Base-by-base conservation (phyloP, 306 rosid genomes). In the Purshia tridentata region DNA sequence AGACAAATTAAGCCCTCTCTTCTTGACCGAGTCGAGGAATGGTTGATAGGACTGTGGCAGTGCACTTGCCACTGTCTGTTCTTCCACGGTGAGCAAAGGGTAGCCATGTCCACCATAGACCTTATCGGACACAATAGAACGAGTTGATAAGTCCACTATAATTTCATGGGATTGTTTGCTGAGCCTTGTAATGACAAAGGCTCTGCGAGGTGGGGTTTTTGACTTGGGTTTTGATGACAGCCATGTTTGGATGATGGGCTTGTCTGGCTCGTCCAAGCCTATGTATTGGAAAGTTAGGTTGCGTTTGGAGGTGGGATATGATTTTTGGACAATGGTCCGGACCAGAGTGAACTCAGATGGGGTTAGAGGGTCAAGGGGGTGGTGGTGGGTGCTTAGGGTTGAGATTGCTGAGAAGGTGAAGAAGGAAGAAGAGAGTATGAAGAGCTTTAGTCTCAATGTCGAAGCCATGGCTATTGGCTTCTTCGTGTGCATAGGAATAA, bases 281-380 rank as follows among this genome's bases (percentile, higher is more conserved):
- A 88, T 72, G 76, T 88, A 87, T 4, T 88, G 84, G 45, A 87
- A 86, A n/a, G 83, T 82, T 37, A 87, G 45, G 68, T 71, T 81
- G 39, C 19, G 48, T 12, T 29, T 13, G 59, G 53, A 62, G 80
- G 12, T 42, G 57, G 77, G 54, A 46, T 64, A 78, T 29, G 73
- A 67, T 9, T 37, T 65, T 39, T 8, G 53, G 13, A 90, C 71
- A 44, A 81, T 77, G 70, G 81, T 62, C 75, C 46, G 73, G 14
- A 79, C 45, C 14, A 63, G 78, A 19, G 44, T 72, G 54, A 90
- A 14, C 40, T 81, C 90, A 0, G 76, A 44, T 41, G 76, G 86
- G 9, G 80, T 65, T 57, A 87, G 75, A 47, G 96, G 85, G 67
- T 85, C 90, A 0, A 84, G 85, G 16, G 92, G 92, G 72, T 87